phyloP scores from a whole-genome alignment of 441 rosid species.

The Metrosideros polymorpha region DNA sequence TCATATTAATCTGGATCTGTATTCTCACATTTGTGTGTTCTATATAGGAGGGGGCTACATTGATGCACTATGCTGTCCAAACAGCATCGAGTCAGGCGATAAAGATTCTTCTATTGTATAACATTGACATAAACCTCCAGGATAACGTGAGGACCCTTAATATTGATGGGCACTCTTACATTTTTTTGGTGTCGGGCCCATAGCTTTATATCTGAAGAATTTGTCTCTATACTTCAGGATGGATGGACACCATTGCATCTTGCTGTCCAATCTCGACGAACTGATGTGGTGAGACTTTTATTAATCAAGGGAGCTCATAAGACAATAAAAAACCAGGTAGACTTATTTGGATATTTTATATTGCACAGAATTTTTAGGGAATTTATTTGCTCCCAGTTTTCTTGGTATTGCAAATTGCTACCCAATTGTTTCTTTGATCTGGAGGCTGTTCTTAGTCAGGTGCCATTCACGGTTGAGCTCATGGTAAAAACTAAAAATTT shows the following conservation, averaged over 20 bases:
- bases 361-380: not conserved
- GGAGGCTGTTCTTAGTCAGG: not conserved
- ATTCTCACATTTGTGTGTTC: not conserved
- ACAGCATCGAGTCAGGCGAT: conserved; percentile 67
- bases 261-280: conserved; percentile 79
- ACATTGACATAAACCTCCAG: conserved; percentile 74
- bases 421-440: not conserved
- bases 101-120: conserved; percentile 67
- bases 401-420: not conserved
- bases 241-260: conserved; percentile 97
- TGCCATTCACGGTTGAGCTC: not conserved
- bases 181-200: not conserved
- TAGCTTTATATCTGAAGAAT: not conserved
- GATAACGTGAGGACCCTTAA: conserved; percentile 50
- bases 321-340: conserved; percentile 56
- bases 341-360: not conserved
- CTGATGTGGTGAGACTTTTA: conserved; percentile 70
- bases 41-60: conserved; percentile 73
- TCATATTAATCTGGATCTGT: not conserved
- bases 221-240: conserved; percentile 34
- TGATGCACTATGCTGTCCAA: conserved; percentile 90
- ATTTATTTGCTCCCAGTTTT: not conserved
- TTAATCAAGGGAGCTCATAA: conserved; percentile 73
- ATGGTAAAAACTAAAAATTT: not conserved
- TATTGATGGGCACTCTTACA: not conserved